A percentile compares a stretch with the other conserved stretches of the same genome.
These are phyloP conservation scores for Penicillium decumbens DNA, from an alignment of 2,329 filamentous ascomycete genomes.

Conservation along the genomic window DNA sequence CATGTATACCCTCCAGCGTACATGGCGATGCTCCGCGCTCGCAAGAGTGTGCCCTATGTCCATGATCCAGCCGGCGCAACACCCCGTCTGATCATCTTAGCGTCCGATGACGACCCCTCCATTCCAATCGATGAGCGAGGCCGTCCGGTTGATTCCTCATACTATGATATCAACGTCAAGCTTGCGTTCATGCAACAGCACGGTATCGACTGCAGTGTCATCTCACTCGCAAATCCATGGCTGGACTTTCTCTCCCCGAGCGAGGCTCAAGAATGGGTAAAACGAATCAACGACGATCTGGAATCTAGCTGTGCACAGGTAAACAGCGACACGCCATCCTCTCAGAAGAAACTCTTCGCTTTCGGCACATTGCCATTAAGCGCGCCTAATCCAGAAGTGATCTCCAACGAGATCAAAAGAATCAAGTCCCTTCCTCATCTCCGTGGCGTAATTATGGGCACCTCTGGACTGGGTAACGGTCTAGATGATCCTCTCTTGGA, in stretches of 20 bases:
- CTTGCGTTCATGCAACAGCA: slow-evolving; percentile 84
- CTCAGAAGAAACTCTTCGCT: slow-evolving; percentile 63
- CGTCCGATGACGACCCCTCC: slow-evolving; percentile 43
- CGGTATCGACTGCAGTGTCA: slow-evolving; percentile 73
- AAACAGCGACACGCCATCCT: slow-evolving; percentile 21
- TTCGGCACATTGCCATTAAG: slow-evolving; percentile 79
- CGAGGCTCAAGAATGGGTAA: slow-evolving; percentile 61
- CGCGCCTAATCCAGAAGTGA: slow-evolving; percentile 58
- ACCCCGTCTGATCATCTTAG: slow-evolving; percentile 45
- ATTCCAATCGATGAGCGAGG: slow-evolving; percentile 53
- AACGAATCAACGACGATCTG: slow-evolving; percentile 71
- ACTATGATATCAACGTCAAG: slow-evolving; percentile 74
- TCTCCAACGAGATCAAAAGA: slow-evolving; percentile 58
- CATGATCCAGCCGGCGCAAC: slow-evolving; percentile 36
- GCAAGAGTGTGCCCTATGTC: slow-evolving; percentile 46
- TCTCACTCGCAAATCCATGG: slow-evolving; percentile 91
- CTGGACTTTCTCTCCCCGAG: slow-evolving; percentile 69
- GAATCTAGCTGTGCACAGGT: slow-evolving; percentile 61
- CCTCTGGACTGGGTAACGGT: slow-evolving; percentile 71
- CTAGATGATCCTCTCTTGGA: slow-evolving; percentile 73
- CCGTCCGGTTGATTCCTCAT: slow-evolving; percentile 76
- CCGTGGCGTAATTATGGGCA: slow-evolving; percentile 84
- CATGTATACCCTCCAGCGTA: slow-evolving; percentile 60
- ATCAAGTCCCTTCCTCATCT: slow-evolving; percentile 61
- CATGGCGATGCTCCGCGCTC: slow-evolving; percentile 53